Percentiles rank a stretch among this genome's conserved stretches.
Conservation (phyloP, 495 filamentous ascomycete species). For the Podospora bellae-mahoneyi region DNA sequence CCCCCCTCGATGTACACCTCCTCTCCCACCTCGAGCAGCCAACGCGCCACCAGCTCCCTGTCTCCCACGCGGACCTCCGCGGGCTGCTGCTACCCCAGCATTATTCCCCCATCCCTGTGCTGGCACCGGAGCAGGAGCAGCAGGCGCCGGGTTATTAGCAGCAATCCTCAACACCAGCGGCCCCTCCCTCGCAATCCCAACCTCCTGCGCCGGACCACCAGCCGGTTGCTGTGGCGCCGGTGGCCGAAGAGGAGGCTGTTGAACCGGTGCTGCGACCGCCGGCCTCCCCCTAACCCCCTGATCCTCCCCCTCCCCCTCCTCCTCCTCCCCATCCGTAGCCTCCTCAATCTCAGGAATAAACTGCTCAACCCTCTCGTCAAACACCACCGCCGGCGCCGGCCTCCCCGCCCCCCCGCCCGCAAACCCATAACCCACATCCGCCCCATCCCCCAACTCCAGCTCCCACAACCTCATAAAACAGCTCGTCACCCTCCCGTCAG, state of each 20-base stretch:
- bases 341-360: conserved; percentile 29
- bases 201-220: conserved; percentile 20
- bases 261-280: conserved; percentile 4
- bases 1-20: conserved; percentile 10
- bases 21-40: conserved; percentile 3
- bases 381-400: conserved; percentile 11
- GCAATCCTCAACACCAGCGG: conserved; percentile 54
- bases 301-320: conserved; percentile 5
- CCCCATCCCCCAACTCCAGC: conserved; percentile 77
- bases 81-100: not conserved
- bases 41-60: conserved; percentile 11
- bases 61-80: not conserved
- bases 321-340: conserved; percentile 27
- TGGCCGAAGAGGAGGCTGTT: not conserved
- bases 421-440: conserved; percentile 52
- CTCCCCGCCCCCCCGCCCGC: conserved; percentile 42
- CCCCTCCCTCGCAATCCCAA: conserved; percentile 49
- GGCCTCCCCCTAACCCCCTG: conserved; percentile 1
- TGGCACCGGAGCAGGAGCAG: conserved; percentile 14
- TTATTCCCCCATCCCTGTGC: conserved; percentile 3
- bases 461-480: conserved; percentile 92
- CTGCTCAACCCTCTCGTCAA: conserved; percentile 16
- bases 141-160: conserved; percentile 32
- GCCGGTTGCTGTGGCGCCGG: not conserved
- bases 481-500: conserved; percentile 45